Conservation (phyloP, 2,329 filamentous ascomycete genomes). For the Neofusicoccum ribis region DNA sequence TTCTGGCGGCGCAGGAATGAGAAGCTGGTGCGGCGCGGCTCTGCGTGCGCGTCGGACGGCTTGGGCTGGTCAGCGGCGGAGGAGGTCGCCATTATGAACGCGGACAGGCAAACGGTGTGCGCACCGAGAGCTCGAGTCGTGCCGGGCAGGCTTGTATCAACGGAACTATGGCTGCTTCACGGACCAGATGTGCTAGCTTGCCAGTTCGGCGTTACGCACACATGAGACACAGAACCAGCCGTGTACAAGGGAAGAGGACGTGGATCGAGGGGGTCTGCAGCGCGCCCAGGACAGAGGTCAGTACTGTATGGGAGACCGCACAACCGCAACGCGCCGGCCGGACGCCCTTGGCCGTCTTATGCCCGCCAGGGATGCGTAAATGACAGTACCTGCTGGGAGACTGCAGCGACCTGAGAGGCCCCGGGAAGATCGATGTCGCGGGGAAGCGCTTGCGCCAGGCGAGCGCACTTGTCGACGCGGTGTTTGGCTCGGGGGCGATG, state of each 20-base stretch:
- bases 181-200: slow-evolving; percentile 7
- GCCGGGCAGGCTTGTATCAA: slow-evolving; percentile 8
- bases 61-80: background rate
- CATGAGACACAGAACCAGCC: slow-evolving; percentile 18
- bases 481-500: too few species aligned
- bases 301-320: background rate
- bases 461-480: too few species aligned
- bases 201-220: slow-evolving; percentile 7
- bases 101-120: background rate
- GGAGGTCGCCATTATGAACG: slow-evolving; percentile 9
- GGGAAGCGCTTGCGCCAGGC: slow-evolving; percentile 7
- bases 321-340: background rate
- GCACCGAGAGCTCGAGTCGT: slow-evolving; percentile 1
- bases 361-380: slow-evolving; percentile 10
- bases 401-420: background rate
- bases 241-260: slow-evolving; percentile 14
- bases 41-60: background rate
- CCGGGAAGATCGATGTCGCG: slow-evolving; percentile 2
- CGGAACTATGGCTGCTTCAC: slow-evolving; percentile 13
- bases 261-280: slow-evolving; percentile 1
- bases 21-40: slow-evolving; percentile 32
- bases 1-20: slow-evolving; percentile 39
- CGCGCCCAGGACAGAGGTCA: slow-evolving; percentile 7
- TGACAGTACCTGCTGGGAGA: slow-evolving; percentile 11
- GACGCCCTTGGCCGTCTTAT: slow-evolving; percentile 1